Evolutionary conservation across 257 asterid species (phyloP), one percentile per base, ranked within the genome.

Genomic region (Cordia subcordata): DNA sequence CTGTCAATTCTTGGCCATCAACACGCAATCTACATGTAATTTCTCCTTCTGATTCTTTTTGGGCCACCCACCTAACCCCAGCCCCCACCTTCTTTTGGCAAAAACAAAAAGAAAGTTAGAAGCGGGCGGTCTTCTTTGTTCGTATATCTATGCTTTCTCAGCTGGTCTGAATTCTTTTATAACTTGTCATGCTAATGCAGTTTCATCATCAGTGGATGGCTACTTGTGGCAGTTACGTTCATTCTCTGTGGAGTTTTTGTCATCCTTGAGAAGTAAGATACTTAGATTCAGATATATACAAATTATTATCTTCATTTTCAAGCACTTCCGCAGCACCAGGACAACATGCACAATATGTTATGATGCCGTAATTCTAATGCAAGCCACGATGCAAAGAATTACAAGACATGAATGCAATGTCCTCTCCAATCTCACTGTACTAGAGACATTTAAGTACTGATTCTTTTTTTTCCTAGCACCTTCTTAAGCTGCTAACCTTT

Each of bases 171-270:
- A 49, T 68, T 62, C 65, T 63, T 65, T 65, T 40, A 75, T 37
- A 5, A 42, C 22, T 42, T 40, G 18, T 62, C 58, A 14, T 37
- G 15, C 63, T 38, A 33, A 22, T 77, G 82, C 92, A 93, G 99
- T 81, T 93, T 89, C 76, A 81, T 89, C 15, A 67, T 87, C 47
- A 85, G 94, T 20, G 99, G 99, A 76, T 93, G 97, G 99, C 64
- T 93, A 52, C 94, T 93, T 17, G 95, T 93, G 32, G 93, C 84
- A 19, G 74, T 87, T 33, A 93, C 97, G 20, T 81, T 93, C 72
- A 59, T 89, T 79, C 92, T 93, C 49, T 93, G 85, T 60, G 99
- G 96, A 54, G 88, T 83, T 64, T 89, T 86, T 32, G 77, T 83
- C 52, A 83, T 93, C 63, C 87, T 93, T 50, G 71, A 85, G 85